Evolutionary conservation across 148 eudicot species (phyloP).

Genomic region (Cornus kousa): DNA sequence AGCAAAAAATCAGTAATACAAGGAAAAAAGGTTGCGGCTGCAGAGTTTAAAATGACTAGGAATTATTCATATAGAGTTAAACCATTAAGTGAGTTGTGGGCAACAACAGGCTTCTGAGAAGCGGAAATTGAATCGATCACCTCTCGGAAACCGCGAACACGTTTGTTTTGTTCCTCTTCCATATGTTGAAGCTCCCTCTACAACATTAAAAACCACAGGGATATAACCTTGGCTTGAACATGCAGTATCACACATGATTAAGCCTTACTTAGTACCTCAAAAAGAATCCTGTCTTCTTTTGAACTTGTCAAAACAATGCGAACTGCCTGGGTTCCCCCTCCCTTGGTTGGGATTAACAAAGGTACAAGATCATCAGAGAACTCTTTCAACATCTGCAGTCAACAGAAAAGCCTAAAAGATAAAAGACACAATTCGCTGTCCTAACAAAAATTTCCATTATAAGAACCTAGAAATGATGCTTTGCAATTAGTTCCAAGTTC

Average conservation of each 20-base stretch:
- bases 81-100: constrained; percentile 89
- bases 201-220: constrained; percentile 7
- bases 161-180: constrained; percentile 69
- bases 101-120: constrained; percentile 85
- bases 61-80: constrained; percentile 19
- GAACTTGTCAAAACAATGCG: constrained; percentile 78
- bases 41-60: constrained; percentile 4
- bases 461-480: not conserved
- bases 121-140: constrained; percentile 87
- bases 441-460: not conserved
- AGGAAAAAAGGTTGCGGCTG: not conserved
- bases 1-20: not conserved
- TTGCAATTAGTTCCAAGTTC: not conserved
- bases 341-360: constrained; percentile 51
- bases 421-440: not conserved
- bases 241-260: not conserved
- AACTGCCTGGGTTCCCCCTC: constrained; percentile 70
- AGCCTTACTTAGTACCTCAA: constrained; percentile 49
- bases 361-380: constrained; percentile 68
- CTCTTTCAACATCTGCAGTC: constrained; percentile 55
- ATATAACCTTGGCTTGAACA: not conserved
- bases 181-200: constrained; percentile 58
- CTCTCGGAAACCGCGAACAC: constrained; percentile 82
- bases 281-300: constrained; percentile 59
- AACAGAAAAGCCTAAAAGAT: constrained; percentile 12